These are phyloP conservation scores for Hygrophorus russula DNA, from an alignment of 768 basidiomycete genomes.

Conservation along the genomic window DNA sequence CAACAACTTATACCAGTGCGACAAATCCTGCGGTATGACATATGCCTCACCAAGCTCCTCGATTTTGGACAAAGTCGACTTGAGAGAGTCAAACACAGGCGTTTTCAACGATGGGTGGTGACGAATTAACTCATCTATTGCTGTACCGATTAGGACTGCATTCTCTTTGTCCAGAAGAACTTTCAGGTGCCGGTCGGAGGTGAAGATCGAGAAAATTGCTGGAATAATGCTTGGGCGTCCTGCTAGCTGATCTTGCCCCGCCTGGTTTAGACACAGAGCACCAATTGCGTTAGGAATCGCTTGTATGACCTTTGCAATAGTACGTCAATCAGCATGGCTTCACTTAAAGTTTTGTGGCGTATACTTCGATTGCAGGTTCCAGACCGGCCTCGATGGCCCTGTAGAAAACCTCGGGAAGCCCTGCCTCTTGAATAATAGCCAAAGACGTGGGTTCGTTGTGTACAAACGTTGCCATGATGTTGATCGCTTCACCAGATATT, in stretches of 20 bases:
- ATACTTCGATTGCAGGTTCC: conserved; percentile 81
- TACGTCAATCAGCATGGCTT: conserved; percentile 3
- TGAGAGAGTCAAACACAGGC: conserved; percentile 69
- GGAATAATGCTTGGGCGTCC: conserved; percentile 75
- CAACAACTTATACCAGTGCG: conserved; percentile 56
- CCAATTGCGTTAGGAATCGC: conserved; percentile 93
- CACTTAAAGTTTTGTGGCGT: conserved; percentile 5
- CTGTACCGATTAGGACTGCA: conserved; percentile 76
- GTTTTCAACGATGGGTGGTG: conserved; percentile 87
- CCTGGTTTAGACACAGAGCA: conserved; percentile 88
- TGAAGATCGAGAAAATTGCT: conserved; percentile 77
- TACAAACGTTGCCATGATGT: conserved; percentile 92
- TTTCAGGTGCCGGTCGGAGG: conserved; percentile 73
- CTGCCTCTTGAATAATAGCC: conserved; percentile 83
- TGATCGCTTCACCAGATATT: conserved; percentile 49
- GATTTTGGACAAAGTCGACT: conserved; percentile 57
- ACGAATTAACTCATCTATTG: conserved; percentile 90
- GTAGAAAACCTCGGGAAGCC: conserved; percentile 85
- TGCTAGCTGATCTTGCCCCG: conserved; percentile 72
- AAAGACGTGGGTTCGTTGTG: conserved; percentile 98
- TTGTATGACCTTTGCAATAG: conserved; percentile 60
- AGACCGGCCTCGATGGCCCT: conserved; percentile 73
- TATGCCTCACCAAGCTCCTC: conserved; percentile 62
- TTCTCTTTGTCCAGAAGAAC: conserved; percentile 89
- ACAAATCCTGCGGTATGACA: conserved; percentile 41